Conservation (phyloP, 495 filamentous ascomycete genomes). For the Xylaria grammica region DNA sequence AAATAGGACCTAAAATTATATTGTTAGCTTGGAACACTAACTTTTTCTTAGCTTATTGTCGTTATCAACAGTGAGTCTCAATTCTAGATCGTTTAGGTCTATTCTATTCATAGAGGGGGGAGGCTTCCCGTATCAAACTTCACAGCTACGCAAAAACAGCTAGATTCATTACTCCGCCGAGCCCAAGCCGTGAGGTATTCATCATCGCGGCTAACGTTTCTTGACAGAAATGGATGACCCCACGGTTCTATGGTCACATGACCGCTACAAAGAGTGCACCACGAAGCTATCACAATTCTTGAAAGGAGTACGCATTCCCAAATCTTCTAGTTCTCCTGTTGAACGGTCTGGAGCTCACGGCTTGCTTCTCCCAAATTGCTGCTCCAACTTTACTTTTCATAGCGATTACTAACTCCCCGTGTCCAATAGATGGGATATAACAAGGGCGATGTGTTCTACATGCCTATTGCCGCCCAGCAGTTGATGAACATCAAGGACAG, state of each 20-base stretch:
- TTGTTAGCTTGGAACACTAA: no score
- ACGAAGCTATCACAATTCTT: constrained; percentile 87
- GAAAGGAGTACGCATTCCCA: constrained; percentile 54
- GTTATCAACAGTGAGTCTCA: constrained; percentile 76
- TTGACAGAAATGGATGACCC: constrained; percentile 81
- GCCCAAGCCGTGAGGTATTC: neutral
- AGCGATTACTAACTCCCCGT: neutral
- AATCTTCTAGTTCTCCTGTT: neutral
- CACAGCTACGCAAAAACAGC: neutral
- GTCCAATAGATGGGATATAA: constrained; percentile 74
- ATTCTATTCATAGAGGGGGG: neutral
- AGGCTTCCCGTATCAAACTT: neutral
- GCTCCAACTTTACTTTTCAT: neutral
- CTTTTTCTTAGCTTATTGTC: constrained; percentile 83
- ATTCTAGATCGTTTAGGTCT: neutral
- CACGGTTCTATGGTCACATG: constrained; percentile 93
- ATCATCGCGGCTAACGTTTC: neutral
- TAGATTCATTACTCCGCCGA: neutral
- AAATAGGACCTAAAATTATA: no score
- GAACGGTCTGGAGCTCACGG: neutral
- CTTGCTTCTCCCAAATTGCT: neutral
- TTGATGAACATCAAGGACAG: constrained; percentile 87
- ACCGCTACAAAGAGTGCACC: constrained; percentile 89
- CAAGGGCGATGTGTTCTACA: constrained; percentile 89
- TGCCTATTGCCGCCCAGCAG: constrained; percentile 93